Percentiles rank a stretch among this genome's conserved stretches.
phyloP scores from a whole-genome alignment of 495 filamentous ascomycete species.

The Letharia columbiana region DNA sequence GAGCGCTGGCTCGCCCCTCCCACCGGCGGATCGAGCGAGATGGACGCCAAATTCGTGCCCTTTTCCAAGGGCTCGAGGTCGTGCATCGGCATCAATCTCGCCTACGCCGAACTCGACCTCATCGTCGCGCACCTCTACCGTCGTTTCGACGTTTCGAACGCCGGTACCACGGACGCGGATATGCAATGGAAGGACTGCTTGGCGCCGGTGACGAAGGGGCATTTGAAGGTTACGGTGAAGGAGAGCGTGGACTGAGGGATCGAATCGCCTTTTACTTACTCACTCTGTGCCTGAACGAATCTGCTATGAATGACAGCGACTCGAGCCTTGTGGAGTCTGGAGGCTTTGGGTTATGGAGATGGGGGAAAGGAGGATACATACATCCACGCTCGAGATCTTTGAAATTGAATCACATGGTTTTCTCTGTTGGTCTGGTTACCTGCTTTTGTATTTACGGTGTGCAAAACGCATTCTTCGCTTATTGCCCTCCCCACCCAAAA shows the following conservation, averaged over 20 bases:
- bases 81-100: constrained; percentile 46
- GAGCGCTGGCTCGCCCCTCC: constrained; percentile 31
- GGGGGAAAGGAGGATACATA: too few relatives aligned
- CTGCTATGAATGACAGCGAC: too few relatives aligned
- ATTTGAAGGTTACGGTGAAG: background rate
- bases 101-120: constrained; percentile 16
- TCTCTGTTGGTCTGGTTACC: too few relatives aligned
- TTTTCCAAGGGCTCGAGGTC: constrained; percentile 41
- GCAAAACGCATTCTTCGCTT: too few relatives aligned
- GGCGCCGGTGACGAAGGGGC: background rate
- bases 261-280: too few relatives aligned
- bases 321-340: too few relatives aligned
- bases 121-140: constrained; percentile 30
- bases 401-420: too few relatives aligned
- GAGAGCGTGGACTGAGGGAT: background rate
- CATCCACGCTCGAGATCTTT: too few relatives aligned
- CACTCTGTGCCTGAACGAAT: too few relatives aligned
- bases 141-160: constrained; percentile 22
- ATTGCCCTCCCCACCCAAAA: too few relatives aligned
- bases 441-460: too few relatives aligned
- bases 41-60: constrained; percentile 26
- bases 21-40: background rate
- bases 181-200: background rate
- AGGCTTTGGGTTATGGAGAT: too few relatives aligned
- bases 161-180: background rate